A percentile compares a stretch with the other conserved stretches of the same genome.
Conservation (phyloP, 2,329 filamentous ascomycete genomes). For the Escovopsis sp. region DNA sequence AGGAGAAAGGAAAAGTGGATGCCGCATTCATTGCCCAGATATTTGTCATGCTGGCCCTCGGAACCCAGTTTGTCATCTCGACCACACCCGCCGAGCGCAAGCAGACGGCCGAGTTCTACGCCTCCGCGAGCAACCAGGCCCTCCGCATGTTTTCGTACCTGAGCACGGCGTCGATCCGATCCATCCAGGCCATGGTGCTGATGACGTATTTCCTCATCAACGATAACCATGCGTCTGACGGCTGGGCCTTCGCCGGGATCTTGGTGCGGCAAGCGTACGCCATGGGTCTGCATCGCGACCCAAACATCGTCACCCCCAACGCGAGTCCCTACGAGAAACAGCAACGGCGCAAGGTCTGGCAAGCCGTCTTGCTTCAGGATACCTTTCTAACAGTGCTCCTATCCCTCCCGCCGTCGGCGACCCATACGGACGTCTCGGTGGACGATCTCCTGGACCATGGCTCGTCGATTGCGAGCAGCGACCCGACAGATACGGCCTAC, state of each 20-base stretch:
- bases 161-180: constrained; percentile 56
- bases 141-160: constrained; percentile 63
- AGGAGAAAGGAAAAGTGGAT: constrained; percentile 47
- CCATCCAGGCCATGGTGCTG: constrained; percentile 67
- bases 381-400: constrained; percentile 68
- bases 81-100: constrained; percentile 47
- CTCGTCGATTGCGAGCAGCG: constrained; percentile 39
- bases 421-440: constrained; percentile 64
- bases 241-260: constrained; percentile 69
- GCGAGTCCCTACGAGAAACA: constrained; percentile 61
- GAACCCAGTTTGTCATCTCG: constrained; percentile 58
- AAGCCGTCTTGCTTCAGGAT: constrained; percentile 66
- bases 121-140: constrained; percentile 65
- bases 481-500: constrained; percentile 54
- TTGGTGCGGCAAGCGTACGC: constrained; percentile 66
- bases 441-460: constrained; percentile 56
- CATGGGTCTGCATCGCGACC: constrained; percentile 67
- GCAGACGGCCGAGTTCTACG: constrained; percentile 69
- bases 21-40: constrained; percentile 57
- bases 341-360: constrained; percentile 66
- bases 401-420: constrained; percentile 62
- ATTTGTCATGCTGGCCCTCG: constrained; percentile 64
- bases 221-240: constrained; percentile 70
- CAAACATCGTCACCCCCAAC: constrained; percentile 54
- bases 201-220: constrained; percentile 76